These are phyloP conservation scores for Micractinium sp. DNA, from an alignment of 139 green algal species.

Conservation along the genomic window DNA sequence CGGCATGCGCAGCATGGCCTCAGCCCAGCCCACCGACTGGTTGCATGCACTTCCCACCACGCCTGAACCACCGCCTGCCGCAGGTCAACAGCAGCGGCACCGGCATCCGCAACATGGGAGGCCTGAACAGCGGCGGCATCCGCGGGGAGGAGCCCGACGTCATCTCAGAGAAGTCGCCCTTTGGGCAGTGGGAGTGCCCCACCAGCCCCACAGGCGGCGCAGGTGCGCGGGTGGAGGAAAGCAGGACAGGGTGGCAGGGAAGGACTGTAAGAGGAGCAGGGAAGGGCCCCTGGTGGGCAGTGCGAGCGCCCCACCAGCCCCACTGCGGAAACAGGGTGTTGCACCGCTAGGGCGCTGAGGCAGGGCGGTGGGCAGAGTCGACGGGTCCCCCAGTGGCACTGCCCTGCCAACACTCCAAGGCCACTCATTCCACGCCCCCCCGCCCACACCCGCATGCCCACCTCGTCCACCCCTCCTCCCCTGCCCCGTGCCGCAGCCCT, in stretches of 20 bases:
- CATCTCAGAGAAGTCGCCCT: slow-evolving; percentile 13
- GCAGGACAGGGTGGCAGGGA: neutral
- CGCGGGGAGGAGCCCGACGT: slow-evolving; percentile 26
- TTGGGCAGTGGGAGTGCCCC: neutral
- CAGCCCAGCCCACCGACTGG: no score
- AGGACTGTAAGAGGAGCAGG: neutral
- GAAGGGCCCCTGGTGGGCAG: neutral
- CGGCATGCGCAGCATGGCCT: no score
- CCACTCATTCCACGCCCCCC: neutral
- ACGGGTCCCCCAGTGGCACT: neutral
- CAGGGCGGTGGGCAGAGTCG: neutral
- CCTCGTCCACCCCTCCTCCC: neutral
- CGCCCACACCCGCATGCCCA: neutral
- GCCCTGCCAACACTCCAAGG: neutral
- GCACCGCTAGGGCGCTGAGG: neutral
- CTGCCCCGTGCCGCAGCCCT: neutral
- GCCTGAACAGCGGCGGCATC: slow-evolving; percentile 9
- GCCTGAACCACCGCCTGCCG: no score
- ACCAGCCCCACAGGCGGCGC: neutral
- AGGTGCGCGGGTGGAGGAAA: neutral
- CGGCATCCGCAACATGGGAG: slow-evolving; percentile 23
- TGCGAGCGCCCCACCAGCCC: neutral
- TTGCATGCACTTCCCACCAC: no score
- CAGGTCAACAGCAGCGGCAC: slow-evolving; percentile 20
- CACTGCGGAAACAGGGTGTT: no score